Percentiles rank a stretch among this genome's conserved stretches.
Conservation (phyloP, 1,284 basidiomycete genomes). For the Tetrapyrgos nigripes region DNA sequence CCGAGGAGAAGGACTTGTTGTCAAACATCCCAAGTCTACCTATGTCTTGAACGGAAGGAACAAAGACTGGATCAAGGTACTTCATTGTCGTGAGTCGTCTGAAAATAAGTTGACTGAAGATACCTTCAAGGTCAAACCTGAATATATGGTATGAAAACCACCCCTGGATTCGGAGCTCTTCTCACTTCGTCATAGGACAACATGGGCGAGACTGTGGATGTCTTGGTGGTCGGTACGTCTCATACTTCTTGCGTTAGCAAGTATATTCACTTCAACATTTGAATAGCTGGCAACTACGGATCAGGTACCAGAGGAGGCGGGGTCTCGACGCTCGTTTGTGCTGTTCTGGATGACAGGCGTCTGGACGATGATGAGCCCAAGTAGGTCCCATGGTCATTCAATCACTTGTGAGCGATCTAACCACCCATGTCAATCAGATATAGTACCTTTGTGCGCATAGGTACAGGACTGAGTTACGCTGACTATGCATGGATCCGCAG, state of each 20-base stretch:
- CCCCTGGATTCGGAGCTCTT: not conserved
- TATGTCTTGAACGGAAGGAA: conserved; percentile 88
- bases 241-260: not conserved
- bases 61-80: conserved; percentile 89
- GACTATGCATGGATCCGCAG: conserved; percentile 85
- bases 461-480: conserved; percentile 82
- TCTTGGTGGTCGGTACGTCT: conserved; percentile 82
- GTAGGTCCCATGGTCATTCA: conserved; percentile 44
- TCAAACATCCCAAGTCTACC: conserved; percentile 83
- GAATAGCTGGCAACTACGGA: conserved; percentile 75
- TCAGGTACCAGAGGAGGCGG: conserved; percentile 76
- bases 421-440: conserved; percentile 53
- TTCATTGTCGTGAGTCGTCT: conserved; percentile 2
- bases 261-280: conserved; percentile 1
- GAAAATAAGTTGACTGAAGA: not conserved
- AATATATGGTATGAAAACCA: conserved; percentile 77
- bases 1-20: conserved; percentile 90
- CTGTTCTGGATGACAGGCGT: conserved; percentile 73
- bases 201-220: conserved; percentile 89
- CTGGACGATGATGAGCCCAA: conserved; percentile 60
- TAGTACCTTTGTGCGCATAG: conserved; percentile 84
- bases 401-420: not conserved
- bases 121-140: conserved; percentile 77
- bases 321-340: conserved; percentile 82
- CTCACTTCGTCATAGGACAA: conserved; percentile 73